These are phyloP conservation scores for Cystobasidiaceae sp. DNA, from an alignment of 1,284 basidiomycete species.

Conservation along the genomic window DNA sequence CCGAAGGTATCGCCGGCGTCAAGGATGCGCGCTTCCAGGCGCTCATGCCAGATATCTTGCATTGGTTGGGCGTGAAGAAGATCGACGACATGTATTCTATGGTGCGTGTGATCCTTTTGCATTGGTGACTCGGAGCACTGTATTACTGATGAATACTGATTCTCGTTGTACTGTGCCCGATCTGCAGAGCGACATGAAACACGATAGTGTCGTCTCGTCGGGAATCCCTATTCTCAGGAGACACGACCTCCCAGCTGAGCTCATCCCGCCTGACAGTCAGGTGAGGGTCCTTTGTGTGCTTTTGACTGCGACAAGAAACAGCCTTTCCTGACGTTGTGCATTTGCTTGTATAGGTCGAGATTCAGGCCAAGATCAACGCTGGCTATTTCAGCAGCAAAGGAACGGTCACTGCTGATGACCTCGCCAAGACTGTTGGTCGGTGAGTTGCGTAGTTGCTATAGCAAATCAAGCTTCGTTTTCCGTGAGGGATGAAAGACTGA, in stretches of 20 bases:
- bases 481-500: no score
- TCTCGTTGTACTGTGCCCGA: not conserved
- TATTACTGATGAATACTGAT: slow-evolving; percentile 31
- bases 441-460: no score
- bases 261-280: slow-evolving; percentile 69
- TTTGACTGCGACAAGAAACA: no score
- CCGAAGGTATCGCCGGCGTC: slow-evolving; percentile 65
- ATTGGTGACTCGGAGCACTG: not conserved
- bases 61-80: slow-evolving; percentile 78
- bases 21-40: slow-evolving; percentile 95
- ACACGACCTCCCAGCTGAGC: slow-evolving; percentile 77
- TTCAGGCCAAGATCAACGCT: slow-evolving; percentile 47
- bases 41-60: slow-evolving; percentile 90
- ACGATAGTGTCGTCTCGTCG: slow-evolving; percentile 72
- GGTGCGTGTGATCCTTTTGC: slow-evolving; percentile 49
- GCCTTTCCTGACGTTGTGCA: no score
- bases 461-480: no score
- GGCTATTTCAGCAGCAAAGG: slow-evolving; percentile 75
- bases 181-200: slow-evolving; percentile 54
- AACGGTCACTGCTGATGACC: slow-evolving; percentile 56
- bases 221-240: slow-evolving; percentile 77
- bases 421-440: slow-evolving; percentile 78
- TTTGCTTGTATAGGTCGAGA: no score
- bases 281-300: not conserved
- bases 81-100: slow-evolving; percentile 84